phyloP scores from a whole-genome alignment of 2,329 filamentous ascomycete genomes.

The Calonectria pauciramosa region DNA sequence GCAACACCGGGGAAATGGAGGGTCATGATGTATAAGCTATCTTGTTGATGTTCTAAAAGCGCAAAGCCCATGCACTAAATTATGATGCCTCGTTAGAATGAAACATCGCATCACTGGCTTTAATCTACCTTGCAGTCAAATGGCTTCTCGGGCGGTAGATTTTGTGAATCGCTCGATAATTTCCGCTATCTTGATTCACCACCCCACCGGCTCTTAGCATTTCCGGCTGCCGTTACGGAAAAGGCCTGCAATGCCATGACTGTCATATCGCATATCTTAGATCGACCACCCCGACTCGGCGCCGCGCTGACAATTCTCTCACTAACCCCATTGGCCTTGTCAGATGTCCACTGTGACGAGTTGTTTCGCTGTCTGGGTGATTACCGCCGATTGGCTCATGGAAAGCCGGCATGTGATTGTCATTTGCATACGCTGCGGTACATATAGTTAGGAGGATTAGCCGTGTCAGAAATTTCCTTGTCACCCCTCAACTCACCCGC shows the following conservation, averaged over 20 bases:
- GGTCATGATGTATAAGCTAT: neutral
- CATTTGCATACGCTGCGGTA: neutral
- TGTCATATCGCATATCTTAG: neutral
- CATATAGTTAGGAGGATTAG: neutral
- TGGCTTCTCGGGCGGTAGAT: neutral
- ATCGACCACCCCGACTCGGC: neutral
- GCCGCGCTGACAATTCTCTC: neutral
- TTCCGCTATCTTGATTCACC: neutral
- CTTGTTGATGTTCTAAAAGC: neutral
- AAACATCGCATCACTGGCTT: neutral
- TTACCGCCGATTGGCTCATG: neutral
- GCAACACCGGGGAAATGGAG: slow-evolving; percentile 13
- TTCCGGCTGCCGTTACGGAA: neutral
- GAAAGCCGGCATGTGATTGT: neutral
- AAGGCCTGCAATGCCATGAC: neutral
- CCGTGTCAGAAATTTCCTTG: neutral
- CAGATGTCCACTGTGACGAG: neutral
- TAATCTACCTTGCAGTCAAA: neutral
- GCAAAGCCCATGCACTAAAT: neutral
- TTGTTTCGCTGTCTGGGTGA: neutral
- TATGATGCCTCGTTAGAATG: neutral
- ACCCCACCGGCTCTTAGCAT: neutral
- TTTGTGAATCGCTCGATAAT: neutral
- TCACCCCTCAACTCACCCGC: neutral
- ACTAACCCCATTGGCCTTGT: neutral